A percentile compares a stretch with the other conserved stretches of the same genome.
Conservation (phyloP, 23 red algal genomes). For the Agarophyton chilense region DNA sequence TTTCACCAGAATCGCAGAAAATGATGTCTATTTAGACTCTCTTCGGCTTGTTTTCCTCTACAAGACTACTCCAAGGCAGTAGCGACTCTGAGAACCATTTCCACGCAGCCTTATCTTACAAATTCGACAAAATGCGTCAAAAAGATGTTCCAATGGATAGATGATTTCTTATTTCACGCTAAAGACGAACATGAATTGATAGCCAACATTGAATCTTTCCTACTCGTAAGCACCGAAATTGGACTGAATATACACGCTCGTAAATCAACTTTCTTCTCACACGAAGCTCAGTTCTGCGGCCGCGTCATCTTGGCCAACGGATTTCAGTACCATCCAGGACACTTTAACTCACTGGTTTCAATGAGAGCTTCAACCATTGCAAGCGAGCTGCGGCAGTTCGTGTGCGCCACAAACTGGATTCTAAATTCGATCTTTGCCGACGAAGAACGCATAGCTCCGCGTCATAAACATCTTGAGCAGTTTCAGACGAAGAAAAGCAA, state of each 20-base stretch:
- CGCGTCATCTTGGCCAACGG: slow-evolving; percentile 21
- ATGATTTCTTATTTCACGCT: too few relatives aligned
- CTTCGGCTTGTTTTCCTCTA: slow-evolving; percentile 15
- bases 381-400: too few relatives aligned
- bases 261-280: background rate
- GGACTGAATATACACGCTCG: slow-evolving; percentile 15
- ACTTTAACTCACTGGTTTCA: too few relatives aligned
- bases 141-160: slow-evolving; percentile 48
- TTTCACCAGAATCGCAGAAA: slow-evolving; percentile 21
- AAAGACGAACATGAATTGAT: background rate
- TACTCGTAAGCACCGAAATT: background rate
- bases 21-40: slow-evolving; percentile 40
- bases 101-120: slow-evolving; percentile 19
- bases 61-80: slow-evolving; percentile 20
- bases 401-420: too few relatives aligned
- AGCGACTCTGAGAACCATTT: slow-evolving; percentile 47
- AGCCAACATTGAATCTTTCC: slow-evolving; percentile 17
- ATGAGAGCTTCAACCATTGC: too few relatives aligned
- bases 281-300: slow-evolving; percentile 30
- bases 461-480: too few relatives aligned
- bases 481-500: too few relatives aligned
- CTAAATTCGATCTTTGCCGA: too few relatives aligned
- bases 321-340: too few relatives aligned
- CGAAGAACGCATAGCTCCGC: too few relatives aligned
- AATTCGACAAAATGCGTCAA: slow-evolving; percentile 24